phyloP scores from a whole-genome alignment of 2,329 filamentous ascomycete genomes.

The Neurospora sp. region DNA sequence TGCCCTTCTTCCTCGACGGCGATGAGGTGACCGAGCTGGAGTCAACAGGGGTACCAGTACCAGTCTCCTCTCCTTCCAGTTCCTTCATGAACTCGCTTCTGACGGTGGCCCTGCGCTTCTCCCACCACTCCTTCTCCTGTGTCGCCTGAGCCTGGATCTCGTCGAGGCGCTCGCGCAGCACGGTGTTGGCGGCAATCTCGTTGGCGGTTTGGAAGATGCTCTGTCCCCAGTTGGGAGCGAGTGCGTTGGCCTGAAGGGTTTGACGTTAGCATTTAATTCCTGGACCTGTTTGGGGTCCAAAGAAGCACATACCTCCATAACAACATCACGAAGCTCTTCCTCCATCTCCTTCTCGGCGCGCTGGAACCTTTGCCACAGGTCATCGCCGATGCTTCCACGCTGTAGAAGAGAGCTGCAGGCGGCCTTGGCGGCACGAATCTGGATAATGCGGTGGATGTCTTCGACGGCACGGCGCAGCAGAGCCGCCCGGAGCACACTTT shows the following conservation, averaged over 20 bases:
- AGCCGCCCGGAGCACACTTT: conserved; percentile 78
- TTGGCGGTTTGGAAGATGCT: conserved; percentile 96
- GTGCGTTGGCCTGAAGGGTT: conserved; percentile 69
- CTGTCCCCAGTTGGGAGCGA: conserved; percentile 81
- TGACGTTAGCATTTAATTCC: not conserved
- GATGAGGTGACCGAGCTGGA: conserved; percentile 28
- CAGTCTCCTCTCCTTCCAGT: conserved; percentile 57
- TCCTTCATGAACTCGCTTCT: conserved; percentile 76
- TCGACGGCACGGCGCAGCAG: conserved; percentile 82
- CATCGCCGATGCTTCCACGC: conserved; percentile 87
- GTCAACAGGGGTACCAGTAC: conserved; percentile 57
- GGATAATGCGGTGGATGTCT: conserved; percentile 84
- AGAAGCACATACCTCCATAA: conserved; percentile 60
- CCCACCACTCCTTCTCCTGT: conserved; percentile 86
- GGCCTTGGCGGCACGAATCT: conserved; percentile 80
- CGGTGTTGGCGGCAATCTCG: conserved; percentile 81
- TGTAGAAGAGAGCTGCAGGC: conserved; percentile 76
- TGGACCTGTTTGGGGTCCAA: no score
- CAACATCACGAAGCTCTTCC: conserved; percentile 87
- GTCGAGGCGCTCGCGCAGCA: conserved; percentile 63
- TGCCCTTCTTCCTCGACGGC: conserved; percentile 53
- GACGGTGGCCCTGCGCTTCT: conserved; percentile 65
- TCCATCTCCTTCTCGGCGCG: conserved; percentile 97
- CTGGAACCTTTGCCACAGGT: conserved; percentile 86
- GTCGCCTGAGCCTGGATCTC: conserved; percentile 63